Evolutionary conservation across 805 yeast species (phyloP).

Genomic region (Candida incommunis): DNA sequence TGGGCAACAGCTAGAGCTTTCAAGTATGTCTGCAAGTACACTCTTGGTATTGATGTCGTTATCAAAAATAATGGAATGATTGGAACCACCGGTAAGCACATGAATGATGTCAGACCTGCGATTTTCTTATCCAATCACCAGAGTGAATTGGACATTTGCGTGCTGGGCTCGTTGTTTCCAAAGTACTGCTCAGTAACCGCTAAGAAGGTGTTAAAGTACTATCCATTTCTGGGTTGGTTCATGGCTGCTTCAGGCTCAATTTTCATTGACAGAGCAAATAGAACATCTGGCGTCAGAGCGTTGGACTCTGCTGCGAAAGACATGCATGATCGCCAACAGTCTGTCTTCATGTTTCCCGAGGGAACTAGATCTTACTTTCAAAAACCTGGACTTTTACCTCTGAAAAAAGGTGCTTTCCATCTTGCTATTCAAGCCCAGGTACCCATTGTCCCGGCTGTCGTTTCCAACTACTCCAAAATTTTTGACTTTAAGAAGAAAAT

Average conservation of each 20-base stretch:
- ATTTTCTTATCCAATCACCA: constrained; percentile 82
- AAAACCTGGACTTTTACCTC: constrained; percentile 60
- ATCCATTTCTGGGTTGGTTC: constrained; percentile 95
- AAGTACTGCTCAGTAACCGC: constrained; percentile 86
- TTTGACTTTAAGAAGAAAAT: constrained; percentile 44
- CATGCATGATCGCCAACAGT: constrained; percentile 51
- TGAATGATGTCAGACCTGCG: constrained; percentile 46
- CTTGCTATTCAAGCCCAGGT: constrained; percentile 85
- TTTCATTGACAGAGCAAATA: constrained; percentile 71
- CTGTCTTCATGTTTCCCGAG: constrained; percentile 87
- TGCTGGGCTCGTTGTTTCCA: constrained; percentile 77
- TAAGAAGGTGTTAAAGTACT: constrained; percentile 64
- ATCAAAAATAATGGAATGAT: constrained; percentile 37
- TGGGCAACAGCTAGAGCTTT: constrained; percentile 82
- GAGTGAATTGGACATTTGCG: constrained; percentile 68
- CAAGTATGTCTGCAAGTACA: constrained; percentile 41
- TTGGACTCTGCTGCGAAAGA: constrained; percentile 53
- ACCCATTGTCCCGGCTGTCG: constrained; percentile 81
- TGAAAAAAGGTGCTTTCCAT: constrained; percentile 97
- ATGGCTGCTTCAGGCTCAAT: constrained; percentile 85
- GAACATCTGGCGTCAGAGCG: constrained; percentile 61
- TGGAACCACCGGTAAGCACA: constrained; percentile 19
- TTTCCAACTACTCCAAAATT: constrained; percentile 69
- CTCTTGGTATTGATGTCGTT: constrained; percentile 58
- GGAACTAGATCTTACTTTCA: constrained; percentile 83